A percentile compares a stretch with the other conserved stretches of the same genome.
Evolutionary conservation across 2,329 filamentous ascomycete genomes (phyloP).

Genomic region (Diaporthe vaccinii): DNA sequence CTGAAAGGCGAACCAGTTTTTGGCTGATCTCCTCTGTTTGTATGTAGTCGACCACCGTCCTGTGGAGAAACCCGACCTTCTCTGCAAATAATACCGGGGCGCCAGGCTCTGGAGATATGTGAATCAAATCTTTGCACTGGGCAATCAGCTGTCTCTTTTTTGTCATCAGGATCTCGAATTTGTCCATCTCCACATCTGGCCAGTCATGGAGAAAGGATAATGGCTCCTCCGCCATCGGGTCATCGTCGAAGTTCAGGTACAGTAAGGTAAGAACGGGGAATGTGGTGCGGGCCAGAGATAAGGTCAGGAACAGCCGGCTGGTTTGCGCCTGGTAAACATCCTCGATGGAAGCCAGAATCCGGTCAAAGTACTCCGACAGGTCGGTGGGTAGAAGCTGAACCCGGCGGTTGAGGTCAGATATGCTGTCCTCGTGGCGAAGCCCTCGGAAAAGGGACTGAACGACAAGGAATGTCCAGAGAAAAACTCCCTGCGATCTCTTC

Average conservation of each 20-base stretch:
- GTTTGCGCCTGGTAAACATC: conserved; percentile 1
- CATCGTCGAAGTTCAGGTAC: conserved; percentile 20
- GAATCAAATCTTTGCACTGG: conserved; percentile 32
- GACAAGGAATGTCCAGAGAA: conserved; percentile 41
- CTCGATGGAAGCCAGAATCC: conserved; percentile 34
- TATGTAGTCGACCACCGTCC: conserved; percentile 39
- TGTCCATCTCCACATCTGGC: conserved; percentile 4
- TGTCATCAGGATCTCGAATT: not conserved
- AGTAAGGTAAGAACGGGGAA: conserved; percentile 19
- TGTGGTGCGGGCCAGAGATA: conserved; percentile 8
- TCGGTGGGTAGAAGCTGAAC: conserved; percentile 41
- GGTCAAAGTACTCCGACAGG: not conserved
- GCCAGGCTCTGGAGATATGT: conserved; percentile 9
- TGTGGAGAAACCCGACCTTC: conserved; percentile 33
- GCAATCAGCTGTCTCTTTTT: conserved; percentile 17
- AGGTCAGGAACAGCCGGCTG: conserved; percentile 11
- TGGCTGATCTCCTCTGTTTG: conserved; percentile 39
- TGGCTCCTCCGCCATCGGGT: not conserved
- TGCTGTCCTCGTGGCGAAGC: conserved; percentile 34
- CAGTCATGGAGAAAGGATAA: conserved; percentile 9
- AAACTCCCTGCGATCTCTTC: conserved; percentile 36
- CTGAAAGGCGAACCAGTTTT: not conserved
- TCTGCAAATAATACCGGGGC: conserved; percentile 23
- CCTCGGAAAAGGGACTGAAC: conserved; percentile 24
- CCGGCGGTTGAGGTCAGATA: conserved; percentile 27